Conservation (phyloP, 352 stramenopile species). For the Globisporangium polare region DNA sequence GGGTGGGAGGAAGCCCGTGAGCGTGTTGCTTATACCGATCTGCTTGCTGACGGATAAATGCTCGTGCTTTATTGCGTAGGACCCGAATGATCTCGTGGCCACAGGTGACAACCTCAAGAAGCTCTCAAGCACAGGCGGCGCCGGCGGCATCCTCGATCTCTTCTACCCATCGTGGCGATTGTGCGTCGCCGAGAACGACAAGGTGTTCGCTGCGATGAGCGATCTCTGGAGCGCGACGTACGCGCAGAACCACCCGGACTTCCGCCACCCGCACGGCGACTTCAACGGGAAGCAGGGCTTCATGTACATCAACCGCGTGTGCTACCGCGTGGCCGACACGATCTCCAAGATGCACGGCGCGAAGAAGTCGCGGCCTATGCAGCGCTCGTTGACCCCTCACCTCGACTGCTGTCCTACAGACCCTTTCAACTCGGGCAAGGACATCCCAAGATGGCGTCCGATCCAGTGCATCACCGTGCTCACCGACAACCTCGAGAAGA, state of each 20-base stretch:
- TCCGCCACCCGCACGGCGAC: conserved; percentile 61
- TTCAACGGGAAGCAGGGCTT: conserved; percentile 74
- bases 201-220: conserved; percentile 77
- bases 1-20: not conserved
- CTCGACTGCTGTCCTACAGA: conserved; percentile 84
- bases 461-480: conserved; percentile 89
- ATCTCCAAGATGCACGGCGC: conserved; percentile 57
- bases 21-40: not conserved
- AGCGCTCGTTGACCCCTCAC: conserved; percentile 85
- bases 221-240: conserved; percentile 84
- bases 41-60: not conserved
- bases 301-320: conserved; percentile 88
- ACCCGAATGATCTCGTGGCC: conserved; percentile 55
- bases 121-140: conserved; percentile 84
- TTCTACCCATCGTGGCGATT: conserved; percentile 90
- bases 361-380: conserved; percentile 77
- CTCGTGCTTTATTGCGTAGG: conserved; percentile 19
- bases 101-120: conserved; percentile 71
- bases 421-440: conserved; percentile 68
- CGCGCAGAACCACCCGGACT: conserved; percentile 46
- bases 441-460: conserved; percentile 74
- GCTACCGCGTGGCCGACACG: conserved; percentile 68
- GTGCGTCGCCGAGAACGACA: conserved; percentile 58
- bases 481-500: conserved; percentile 54
- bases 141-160: conserved; percentile 84